Evolutionary conservation across 2,329 filamentous ascomycete genomes (phyloP).

Genomic region (Aspergillus sp.): DNA sequence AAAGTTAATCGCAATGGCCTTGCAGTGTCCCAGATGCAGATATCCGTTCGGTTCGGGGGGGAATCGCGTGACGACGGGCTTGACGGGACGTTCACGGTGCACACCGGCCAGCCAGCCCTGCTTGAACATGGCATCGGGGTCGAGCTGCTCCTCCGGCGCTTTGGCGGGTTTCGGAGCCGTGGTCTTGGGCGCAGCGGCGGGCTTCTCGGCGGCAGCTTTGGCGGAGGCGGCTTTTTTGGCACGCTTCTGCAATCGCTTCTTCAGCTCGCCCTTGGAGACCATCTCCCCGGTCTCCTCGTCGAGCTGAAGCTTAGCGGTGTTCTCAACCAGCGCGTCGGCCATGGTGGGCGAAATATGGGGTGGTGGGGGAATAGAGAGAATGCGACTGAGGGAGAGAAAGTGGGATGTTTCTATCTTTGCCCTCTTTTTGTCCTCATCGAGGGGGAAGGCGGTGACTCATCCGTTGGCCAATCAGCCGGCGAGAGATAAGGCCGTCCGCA

Average conservation of each 20-base stretch:
- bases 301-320: slow-evolving; percentile 20
- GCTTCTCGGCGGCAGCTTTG: slow-evolving; percentile 35
- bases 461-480: no score
- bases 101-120: slow-evolving; percentile 73
- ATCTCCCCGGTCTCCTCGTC: slow-evolving; percentile 24
- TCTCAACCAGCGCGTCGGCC: slow-evolving; percentile 18
- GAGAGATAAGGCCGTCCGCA: no score
- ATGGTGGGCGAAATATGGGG: slow-evolving; percentile 10
- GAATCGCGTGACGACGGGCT: slow-evolving; percentile 64
- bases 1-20: slow-evolving; percentile 95
- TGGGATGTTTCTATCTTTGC: background rate
- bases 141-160: slow-evolving; percentile 21
- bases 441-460: background rate
- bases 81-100: slow-evolving; percentile 62
- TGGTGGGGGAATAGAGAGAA: background rate
- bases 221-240: slow-evolving; percentile 30
- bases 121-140: slow-evolving; percentile 72
- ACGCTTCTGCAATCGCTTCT: slow-evolving; percentile 27
- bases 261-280: slow-evolving; percentile 28
- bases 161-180: slow-evolving; percentile 23
- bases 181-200: slow-evolving; percentile 41
- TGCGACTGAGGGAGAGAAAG: background rate
- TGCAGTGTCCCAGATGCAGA: slow-evolving; percentile 89
- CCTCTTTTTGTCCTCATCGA: background rate
- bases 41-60: slow-evolving; percentile 91